phyloP scores from a whole-genome alignment of 2,329 filamentous ascomycete genomes.

The Hypoxylon sp. region DNA sequence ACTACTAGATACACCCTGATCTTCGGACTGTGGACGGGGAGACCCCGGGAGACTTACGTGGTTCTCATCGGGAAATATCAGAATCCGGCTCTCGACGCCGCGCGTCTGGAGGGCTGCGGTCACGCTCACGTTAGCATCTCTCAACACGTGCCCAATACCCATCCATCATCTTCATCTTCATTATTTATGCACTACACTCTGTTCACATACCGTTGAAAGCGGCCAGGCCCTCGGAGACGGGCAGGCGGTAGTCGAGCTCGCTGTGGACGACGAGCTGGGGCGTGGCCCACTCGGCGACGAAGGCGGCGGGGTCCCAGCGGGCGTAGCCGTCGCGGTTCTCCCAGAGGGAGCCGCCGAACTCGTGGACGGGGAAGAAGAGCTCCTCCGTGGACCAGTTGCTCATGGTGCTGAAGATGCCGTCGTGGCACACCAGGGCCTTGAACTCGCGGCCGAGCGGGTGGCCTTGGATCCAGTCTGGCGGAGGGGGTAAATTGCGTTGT shows the following conservation, averaged over 20 bases:
- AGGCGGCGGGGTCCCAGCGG: conserved; percentile 76
- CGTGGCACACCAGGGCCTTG: conserved; percentile 88
- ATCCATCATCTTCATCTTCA: no score
- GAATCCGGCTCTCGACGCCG: conserved; percentile 79
- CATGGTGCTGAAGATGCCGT: conserved; percentile 82
- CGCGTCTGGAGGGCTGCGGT: conserved; percentile 76
- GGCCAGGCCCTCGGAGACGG: conserved; percentile 84
- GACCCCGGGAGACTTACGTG: conserved; percentile 57
- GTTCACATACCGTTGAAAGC: conserved; percentile 74
- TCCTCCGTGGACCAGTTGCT: conserved; percentile 75
- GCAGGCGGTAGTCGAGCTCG: conserved; percentile 88
- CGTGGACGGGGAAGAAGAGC: conserved; percentile 77
- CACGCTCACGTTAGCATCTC: conserved; percentile 12
- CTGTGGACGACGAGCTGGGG: conserved; percentile 91
- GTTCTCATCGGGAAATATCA: conserved; percentile 84
- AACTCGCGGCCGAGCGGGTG: conserved; percentile 85
- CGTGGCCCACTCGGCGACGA: conserved; percentile 80
- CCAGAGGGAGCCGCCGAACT: conserved; percentile 73
- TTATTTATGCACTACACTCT: not conserved
- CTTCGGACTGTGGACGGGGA: not conserved
- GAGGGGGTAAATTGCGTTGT: conserved; percentile 22
- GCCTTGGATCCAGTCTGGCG: conserved; percentile 86
- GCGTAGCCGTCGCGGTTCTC: conserved; percentile 73
- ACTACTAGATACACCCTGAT: not conserved
- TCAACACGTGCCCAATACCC: not conserved